Evolutionary conservation across 192 early-diverging fungal species (phyloP), one percentile per base, ranked within the genome.

Genomic region (Rhizoclosmatium globosum): DNA sequence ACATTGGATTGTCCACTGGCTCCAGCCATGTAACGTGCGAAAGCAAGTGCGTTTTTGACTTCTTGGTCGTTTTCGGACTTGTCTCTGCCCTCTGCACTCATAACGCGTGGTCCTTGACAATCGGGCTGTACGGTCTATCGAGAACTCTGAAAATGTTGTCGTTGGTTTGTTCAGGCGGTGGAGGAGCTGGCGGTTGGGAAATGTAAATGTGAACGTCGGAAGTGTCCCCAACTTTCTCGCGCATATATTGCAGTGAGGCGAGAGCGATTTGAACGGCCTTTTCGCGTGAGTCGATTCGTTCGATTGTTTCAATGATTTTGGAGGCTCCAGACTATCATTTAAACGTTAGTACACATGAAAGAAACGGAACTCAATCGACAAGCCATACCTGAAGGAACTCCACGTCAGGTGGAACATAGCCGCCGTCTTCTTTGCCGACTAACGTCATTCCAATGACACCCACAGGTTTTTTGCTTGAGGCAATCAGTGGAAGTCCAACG

Each of bases 381-480:
- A 78, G 31, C 23, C 42, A 13, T 76, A 85, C 83, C 77, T 79
- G 71, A 53, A 79, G 60, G 70, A 85, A 85, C 39, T 48, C 39
- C 13, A 80, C 43, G 78, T 85, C 84, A n/a, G 53, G 59, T 3
- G 74, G 62, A 21, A 68, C 74, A 58, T 82, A 80, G 2, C 80
- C 83, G 2, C 64, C 67, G 45, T 78, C 79, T 45, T 80, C 76
- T 19, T 53, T 4, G 4, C 83, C 79, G 11, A 64, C 43, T 47
- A 84, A 44, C 43, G 57, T 81, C 50, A 84, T 23, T 17, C 65
- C 69, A 3, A 84, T 19, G 0, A 81, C 77, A 57, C 83, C 83
- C 2, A 84, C 77, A 0, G 74, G 45, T 23, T 78, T 68, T 15
- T 45, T 69, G 6, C 21, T 45, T 7, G 19, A 9, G 2, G 64